Evolutionary conservation across 192 early-diverging fungal species (phyloP).

Genomic region (Phlyctochytrium arcticum): DNA sequence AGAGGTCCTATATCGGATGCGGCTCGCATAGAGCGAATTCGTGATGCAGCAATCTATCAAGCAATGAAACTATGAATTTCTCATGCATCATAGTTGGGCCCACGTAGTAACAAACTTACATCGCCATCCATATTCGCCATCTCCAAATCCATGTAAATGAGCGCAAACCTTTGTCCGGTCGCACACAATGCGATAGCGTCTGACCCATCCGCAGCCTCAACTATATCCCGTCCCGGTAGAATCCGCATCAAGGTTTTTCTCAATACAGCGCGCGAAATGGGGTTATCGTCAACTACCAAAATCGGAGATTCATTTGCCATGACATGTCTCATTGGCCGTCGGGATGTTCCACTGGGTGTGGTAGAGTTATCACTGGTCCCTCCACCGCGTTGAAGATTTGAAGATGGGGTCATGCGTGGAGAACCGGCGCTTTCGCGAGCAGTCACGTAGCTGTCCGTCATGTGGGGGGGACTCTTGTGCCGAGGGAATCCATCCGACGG

Average conservation of each 20-base stretch:
- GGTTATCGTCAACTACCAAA: conserved; percentile 19
- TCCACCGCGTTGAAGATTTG: background rate
- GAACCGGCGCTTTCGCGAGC: background rate
- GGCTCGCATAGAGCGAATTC: conserved; percentile 13
- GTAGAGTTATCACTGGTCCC: too few species aligned
- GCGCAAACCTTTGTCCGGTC: conserved; percentile 15
- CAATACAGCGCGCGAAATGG: background rate
- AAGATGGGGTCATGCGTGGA: background rate
- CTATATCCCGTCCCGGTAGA: conserved; percentile 15
- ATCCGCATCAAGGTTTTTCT: background rate
- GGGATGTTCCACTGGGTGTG: background rate
- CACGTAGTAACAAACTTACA: conserved; percentile 3
- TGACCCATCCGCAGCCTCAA: conserved; percentile 12
- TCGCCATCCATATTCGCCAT: conserved; percentile 16
- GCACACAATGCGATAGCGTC: conserved; percentile 11
- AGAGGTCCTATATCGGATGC: conserved; percentile 1
- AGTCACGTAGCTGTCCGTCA: too few species aligned
- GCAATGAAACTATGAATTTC: background rate
- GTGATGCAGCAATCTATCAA: conserved; percentile 3
- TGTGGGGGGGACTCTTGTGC: too few species aligned
- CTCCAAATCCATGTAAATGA: conserved; percentile 11
- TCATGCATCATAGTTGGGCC: background rate
- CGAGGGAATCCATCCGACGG: background rate
- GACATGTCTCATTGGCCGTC: background rate
- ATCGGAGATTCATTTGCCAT: background rate